phyloP scores from a whole-genome alignment of 345 rosid species.

The Carallia pectinifolia region DNA sequence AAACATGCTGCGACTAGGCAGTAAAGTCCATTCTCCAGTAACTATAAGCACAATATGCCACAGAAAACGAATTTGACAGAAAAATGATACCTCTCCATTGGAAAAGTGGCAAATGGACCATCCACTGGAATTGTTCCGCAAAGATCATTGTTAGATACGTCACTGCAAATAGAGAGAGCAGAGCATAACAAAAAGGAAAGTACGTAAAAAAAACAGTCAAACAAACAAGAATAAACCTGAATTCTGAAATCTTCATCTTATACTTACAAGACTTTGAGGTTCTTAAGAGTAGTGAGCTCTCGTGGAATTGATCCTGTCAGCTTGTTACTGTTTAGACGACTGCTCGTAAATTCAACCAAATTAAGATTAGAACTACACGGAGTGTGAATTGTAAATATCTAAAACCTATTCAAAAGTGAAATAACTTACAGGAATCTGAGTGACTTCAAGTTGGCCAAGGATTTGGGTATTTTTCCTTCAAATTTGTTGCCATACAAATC shows the following conservation, averaged over 20 bases:
- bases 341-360: slow-evolving; percentile 23
- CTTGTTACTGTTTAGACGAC: slow-evolving; percentile 68
- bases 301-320: slow-evolving; percentile 62
- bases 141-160: slow-evolving; percentile 62
- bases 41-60: background rate
- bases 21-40: no score
- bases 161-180: slow-evolving; percentile 38
- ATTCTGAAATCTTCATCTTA: background rate
- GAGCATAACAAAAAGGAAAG: slow-evolving; percentile 1
- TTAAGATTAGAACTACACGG: background rate
- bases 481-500: slow-evolving; percentile 54
- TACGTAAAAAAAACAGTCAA: background rate
- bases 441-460: slow-evolving; percentile 58
- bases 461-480: slow-evolving; percentile 61
- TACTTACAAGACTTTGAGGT: slow-evolving; percentile 68
- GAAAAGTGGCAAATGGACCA: slow-evolving; percentile 60
- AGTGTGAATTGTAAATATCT: background rate
- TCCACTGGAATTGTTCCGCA: slow-evolving; percentile 75
- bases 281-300: slow-evolving; percentile 50
- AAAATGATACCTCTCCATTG: slow-evolving; percentile 47
- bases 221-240: background rate
- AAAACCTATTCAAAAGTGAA: background rate
- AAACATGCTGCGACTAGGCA: no score
- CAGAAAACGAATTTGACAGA: background rate
- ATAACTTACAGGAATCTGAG: slow-evolving; percentile 62